Base-by-base conservation (phyloP, 2,329 filamentous ascomycete genomes). In the Scedosporium apiospermum region DNA sequence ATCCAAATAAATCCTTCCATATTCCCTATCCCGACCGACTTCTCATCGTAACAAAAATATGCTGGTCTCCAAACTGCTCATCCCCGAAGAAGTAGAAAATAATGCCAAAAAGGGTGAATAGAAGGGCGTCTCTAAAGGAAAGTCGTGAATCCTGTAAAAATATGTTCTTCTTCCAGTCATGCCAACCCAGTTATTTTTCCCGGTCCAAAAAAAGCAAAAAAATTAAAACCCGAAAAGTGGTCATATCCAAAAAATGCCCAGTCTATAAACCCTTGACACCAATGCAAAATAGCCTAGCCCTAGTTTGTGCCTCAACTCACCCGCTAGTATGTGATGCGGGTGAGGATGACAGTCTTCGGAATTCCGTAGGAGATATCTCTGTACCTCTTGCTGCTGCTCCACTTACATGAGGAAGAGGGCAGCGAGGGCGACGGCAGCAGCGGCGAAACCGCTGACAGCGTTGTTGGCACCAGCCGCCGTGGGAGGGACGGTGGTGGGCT, bases 391-490 rank as follows among this genome's bases (percentile, higher is more conserved):
- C 44, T n/a, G 4, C 16, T 49, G 6, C 16, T 49, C 23, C 51
- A 23, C 26, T 60, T 60, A 60, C 42, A 60, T 53, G 42, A 49
- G 14, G 60, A 62, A 62, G 49, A 62, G 60, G n/a, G 60, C 60
- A 26, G 51, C 67, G 49, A 79, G 61, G 23, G 73, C 75, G 59
- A 72, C 75, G 44, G 76, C 63, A 63, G 73, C 77, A 51, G 72
- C 77, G 38, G 76, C 62, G 57, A 76, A 66, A 27, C 74, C 75
- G 26, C 75, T 60, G 61, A 72, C 73, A 30, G 72, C 67, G 44
- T 73, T 75, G 63, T 69, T 71, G 57, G 74, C 77, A 23, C 71
- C 77, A 46, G 71, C 76, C 63, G 34, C 69, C 63, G n/a, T 71
- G 70, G 21, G 68, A 68, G 58, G 70, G 72, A 60, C 41, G 58